phyloP scores from a whole-genome alignment of 139 green algal genomes.

The Bryopsis sp. region DNA sequence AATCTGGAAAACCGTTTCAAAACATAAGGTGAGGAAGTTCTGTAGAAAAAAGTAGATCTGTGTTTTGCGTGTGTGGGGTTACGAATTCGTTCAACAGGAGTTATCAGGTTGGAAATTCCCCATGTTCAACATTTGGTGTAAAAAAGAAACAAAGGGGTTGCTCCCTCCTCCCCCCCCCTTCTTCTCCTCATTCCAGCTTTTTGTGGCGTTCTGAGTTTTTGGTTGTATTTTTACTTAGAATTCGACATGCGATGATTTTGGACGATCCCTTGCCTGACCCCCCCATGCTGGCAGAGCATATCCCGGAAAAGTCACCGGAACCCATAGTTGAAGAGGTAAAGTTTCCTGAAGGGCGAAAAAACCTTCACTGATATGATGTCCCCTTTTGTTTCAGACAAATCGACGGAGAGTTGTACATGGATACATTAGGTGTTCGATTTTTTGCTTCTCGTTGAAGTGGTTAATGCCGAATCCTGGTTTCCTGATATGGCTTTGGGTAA shows the following conservation, averaged over 20 bases:
- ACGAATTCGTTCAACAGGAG: no score
- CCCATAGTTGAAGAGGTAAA: constrained; percentile 49
- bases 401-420: no score
- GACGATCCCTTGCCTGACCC: constrained; percentile 94
- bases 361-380: no score
- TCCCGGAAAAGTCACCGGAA: constrained; percentile 72
- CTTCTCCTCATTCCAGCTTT: not conserved
- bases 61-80: not conserved
- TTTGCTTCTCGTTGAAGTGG: no score
- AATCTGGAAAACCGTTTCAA: constrained; percentile 67
- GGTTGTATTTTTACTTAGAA: constrained; percentile 49
- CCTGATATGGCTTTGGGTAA: no score
- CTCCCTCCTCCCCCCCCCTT: not conserved
- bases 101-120: no score
- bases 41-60: not conserved
- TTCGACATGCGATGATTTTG: constrained; percentile 89
- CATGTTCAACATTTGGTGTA: no score
- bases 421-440: no score
- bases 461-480: no score
- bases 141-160: not conserved
- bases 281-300: constrained; percentile 52
- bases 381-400: no score
- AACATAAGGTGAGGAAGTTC: constrained; percentile 71
- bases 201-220: constrained; percentile 21
- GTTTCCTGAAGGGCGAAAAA: no score